Base-by-base conservation (phyloP, 2,329 filamentous ascomycete genomes). In the Calonectria pauciramosa region DNA sequence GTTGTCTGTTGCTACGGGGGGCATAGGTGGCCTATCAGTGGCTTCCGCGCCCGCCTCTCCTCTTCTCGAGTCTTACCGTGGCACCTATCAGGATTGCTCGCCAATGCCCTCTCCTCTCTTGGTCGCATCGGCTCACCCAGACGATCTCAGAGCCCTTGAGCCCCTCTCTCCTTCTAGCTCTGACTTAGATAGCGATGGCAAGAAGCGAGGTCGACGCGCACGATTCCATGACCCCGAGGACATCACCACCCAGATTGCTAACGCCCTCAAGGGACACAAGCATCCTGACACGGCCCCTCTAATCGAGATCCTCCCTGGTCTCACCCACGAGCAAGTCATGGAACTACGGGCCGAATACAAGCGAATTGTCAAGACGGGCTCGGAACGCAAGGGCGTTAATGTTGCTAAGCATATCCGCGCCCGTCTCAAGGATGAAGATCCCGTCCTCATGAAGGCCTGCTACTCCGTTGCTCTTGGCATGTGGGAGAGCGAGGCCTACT, bases 401-500 rank as follows among this genome's bases (percentile, higher is more conserved):
- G 89, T 97, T 66, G 94, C 94, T 72, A 96, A 96, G 85, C 95
- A 97, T 85, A 94, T 97, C 83, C 95, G 95, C 75, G 88, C 91
- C 23, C 90, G 92, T 26, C 89, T 96, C 81, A 96, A 96, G 85
- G 93, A 95, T 54, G 91, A 93, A 79, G 90, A 94, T 69, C 89
- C 93, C 6, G 93, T 92, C 79, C 93, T 99, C 78, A 96, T 96
- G 86, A 99, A 99, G 86, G 94, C 94, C 9, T 96, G 94, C 82
- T 98, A 99, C 84, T 93, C 96, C 4, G 96, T 95, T 3, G 96
- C 96, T 0, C 90, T 99, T 0, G 97, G 97, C 13, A 91, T 91
- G 68, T 99, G 96, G 93, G 97, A 98, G 86, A 94, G 93, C 79
- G 97, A 99, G 84, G 95, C 95, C 0, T 98, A 98, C 88, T 99